Evolutionary conservation across 129 eudicot species (phyloP), one percentile per base, ranked within the genome.

Genomic region (Saussurea involucrata): DNA sequence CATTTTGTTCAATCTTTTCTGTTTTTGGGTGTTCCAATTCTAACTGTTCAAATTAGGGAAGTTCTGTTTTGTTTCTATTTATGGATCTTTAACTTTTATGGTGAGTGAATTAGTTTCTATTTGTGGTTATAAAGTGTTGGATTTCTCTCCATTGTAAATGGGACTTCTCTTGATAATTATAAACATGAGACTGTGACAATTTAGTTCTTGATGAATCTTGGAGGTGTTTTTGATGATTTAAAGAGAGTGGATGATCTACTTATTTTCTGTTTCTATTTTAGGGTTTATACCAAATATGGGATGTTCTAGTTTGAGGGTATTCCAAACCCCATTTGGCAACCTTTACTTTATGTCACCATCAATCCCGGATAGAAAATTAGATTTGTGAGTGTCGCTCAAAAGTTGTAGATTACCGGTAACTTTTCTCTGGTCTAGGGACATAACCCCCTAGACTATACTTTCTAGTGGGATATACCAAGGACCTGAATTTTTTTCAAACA

Each of bases 11-110:
- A 22, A 36, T 77, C 29, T 40, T 40, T 68, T 78, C 75, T n/a
- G 18, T n/a, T 80, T 80, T 73, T 68, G 65, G 75, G 66, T 68
- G 68, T 24, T 77, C 4, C 5, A 32, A 63, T 74, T 67, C 6
- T 24, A 55, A 71, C 25, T 71, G 24, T 76, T 22, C 49, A 40
- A 32, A 44, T 81, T 24, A 18, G 71, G 83, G 68, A 31, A 61
- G 55, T 66, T 66, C 25, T 36, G 64, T 27, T 78, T 53, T 49
- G 24, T 82, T 71, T 42, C 76, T 82, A 53, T 74, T 21, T 74
- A 66, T 73, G 71, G 60, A 72, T 77, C 75, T 78, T 78, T 68
- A 70, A 34, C 73, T 76, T 69, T 76, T 67, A 63, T 34, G 21
- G 83, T 18, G 32, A 66, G 8, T 68, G 72, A 33, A n/a, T 68